A percentile compares a stretch with the other conserved stretches of the same genome.
Evolutionary conservation across 495 filamentous ascomycete species (phyloP).

Genomic region (Penicillium canariense): DNA sequence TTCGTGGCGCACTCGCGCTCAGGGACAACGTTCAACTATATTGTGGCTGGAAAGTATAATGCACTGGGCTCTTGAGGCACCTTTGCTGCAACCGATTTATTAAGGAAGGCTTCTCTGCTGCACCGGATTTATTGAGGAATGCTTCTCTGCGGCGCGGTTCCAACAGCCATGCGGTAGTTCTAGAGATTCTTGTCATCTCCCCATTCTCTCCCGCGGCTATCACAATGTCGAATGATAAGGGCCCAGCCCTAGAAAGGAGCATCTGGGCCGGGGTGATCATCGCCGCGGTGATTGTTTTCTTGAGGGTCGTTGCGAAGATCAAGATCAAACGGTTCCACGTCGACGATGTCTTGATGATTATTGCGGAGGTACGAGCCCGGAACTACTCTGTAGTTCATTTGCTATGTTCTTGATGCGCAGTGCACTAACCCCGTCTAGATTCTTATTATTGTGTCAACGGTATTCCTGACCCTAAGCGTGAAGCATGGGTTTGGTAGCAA

Average conservation of each 20-base stretch:
- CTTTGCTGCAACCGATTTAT: neutral
- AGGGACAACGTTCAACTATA: neutral
- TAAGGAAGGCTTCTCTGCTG: too few species aligned
- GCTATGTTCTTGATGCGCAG: neutral
- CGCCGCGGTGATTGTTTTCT: slow-evolving; percentile 32
- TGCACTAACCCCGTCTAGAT: slow-evolving; percentile 12
- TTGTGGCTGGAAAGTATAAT: neutral
- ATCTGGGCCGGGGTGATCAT: slow-evolving; percentile 36
- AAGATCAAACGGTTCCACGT: slow-evolving; percentile 33
- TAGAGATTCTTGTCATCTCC: neutral
- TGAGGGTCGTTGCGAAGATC: slow-evolving; percentile 35
- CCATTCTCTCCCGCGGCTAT: neutral
- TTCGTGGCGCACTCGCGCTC: neutral
- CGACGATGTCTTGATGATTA: slow-evolving; percentile 40
- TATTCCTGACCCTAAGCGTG: slow-evolving; percentile 27
- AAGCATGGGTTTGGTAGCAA: slow-evolving; percentile 32
- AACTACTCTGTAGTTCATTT: neutral
- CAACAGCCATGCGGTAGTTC: neutral
- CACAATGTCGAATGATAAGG: slow-evolving; percentile 12
- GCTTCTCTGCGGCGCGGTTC: neutral
- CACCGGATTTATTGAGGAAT: neutral
- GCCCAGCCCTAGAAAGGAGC: slow-evolving; percentile 25
- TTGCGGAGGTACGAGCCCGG: slow-evolving; percentile 30
- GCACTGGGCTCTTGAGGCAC: neutral
- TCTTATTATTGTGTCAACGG: slow-evolving; percentile 27